Percentiles rank a stretch among this genome's conserved stretches.
These are phyloP conservation scores for Bolboschoenoplectus hybrid DNA, from an alignment of 202 grass and related monocot species.

Conservation along the genomic window DNA sequence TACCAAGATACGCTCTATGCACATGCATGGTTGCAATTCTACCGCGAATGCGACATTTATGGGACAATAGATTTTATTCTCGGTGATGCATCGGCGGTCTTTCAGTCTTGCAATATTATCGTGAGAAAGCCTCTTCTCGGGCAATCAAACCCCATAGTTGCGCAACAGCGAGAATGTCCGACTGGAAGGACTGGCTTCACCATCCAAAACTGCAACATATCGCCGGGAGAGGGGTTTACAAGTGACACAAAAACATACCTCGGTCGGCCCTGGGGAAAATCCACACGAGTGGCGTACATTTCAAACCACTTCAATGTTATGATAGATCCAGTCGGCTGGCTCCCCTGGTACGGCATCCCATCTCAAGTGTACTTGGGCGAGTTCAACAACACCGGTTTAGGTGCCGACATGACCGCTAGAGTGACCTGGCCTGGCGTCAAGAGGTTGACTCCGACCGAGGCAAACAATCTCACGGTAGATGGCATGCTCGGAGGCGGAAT, in stretches of 20 bases:
- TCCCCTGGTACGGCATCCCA: background rate
- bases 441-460: background rate
- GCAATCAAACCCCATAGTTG: slow-evolving; percentile 29
- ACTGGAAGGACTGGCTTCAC: background rate
- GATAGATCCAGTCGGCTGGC: slow-evolving; percentile 28
- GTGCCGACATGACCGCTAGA: slow-evolving; percentile 3
- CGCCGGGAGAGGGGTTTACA: background rate
- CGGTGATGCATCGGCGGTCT: slow-evolving; percentile 2
- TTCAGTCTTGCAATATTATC: slow-evolving; percentile 32
- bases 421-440: slow-evolving; percentile 24
- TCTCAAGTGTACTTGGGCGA: slow-evolving; percentile 34
- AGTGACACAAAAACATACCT: slow-evolving; percentile 6
- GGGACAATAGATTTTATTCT: slow-evolving; percentile 41
- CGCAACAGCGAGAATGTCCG: slow-evolving; percentile 22
- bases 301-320: background rate
- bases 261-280: slow-evolving; percentile 35
- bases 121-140: slow-evolving; percentile 7
- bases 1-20: slow-evolving; percentile 43
- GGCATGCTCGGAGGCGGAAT: background rate
- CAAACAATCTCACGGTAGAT: slow-evolving; percentile 3
- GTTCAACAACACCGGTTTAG: slow-evolving; percentile 27
- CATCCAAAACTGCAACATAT: slow-evolving; percentile 16
- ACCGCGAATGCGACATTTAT: slow-evolving; percentile 36
- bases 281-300: slow-evolving; percentile 19
- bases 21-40: slow-evolving; percentile 25